Base-by-base conservation (phyloP, 164 flowering plant genomes). In the Platanus orientalis region DNA sequence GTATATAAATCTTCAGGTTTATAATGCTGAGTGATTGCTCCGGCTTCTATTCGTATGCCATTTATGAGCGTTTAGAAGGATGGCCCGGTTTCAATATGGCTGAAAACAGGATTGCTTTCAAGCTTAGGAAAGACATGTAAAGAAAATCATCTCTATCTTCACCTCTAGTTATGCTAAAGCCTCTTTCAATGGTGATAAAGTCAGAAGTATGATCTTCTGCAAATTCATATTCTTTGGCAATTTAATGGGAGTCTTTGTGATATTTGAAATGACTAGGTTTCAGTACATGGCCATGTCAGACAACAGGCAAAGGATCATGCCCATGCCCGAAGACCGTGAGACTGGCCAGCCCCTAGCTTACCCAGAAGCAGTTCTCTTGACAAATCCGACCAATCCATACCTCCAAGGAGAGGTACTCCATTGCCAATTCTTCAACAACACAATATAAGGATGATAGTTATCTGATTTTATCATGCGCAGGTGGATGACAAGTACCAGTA, bases 401-500 rank as follows among this genome's bases (percentile, higher is more conserved):
- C 80, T 85, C 45, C 78, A 76, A 75, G 99, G 97, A 68, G 96
- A 95, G 88, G 98, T 86, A 69, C 19, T 50, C 20, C 0, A 5
- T 32, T 29, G 25, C 28, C 2, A 4, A 50, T 16, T 52, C 49
- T 7, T 34, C 10, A 5, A 34, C 5, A 1, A 21, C 13, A 19
- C 39, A 14, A 6, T 11, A 3, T 3, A 54, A 2, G 19, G n/a
- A n/a, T n/a, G n/a, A n/a, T n/a, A n/a, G n/a, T 10, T 34, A 10
- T 10, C 10, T 34, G 39, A 34, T 34, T 10, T 10, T 34, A 34
- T 34, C 7, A 34, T 34, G 39, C 10, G 4, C 73, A 94, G 98
- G 96, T 89, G 66, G 97, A 94, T 78, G 97, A 94, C 79, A 94
- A 94, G 74, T 94, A 91, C 69, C 89, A 94, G 57, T 91, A 94